Percentiles rank a stretch among this genome's conserved stretches.
Conservation (phyloP, 2,329 filamentous ascomycete species). For the Paraphaeosphaeria sporulosa region DNA sequence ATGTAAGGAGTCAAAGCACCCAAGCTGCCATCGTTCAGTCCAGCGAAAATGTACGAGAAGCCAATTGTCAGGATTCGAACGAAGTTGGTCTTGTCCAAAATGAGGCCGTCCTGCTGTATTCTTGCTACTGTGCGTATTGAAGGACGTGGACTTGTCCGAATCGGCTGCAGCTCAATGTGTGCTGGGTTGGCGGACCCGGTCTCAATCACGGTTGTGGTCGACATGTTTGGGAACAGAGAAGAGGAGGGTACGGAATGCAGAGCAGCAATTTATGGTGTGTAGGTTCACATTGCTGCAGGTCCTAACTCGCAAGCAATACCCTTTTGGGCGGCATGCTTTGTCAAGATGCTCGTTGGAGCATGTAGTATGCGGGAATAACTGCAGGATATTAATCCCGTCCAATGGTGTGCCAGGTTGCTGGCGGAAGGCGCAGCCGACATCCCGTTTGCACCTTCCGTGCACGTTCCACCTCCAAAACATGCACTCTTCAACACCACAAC, state of each 20-base stretch:
- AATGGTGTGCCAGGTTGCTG: not conserved
- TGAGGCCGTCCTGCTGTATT: slow-evolving; percentile 6
- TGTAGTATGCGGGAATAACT: too few relatives aligned
- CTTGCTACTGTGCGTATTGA: not conserved
- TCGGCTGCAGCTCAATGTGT: slow-evolving; percentile 15
- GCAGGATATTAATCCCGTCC: too few relatives aligned
- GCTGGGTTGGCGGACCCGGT: not conserved
- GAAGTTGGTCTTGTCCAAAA: slow-evolving; percentile 18
- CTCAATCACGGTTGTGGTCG: slow-evolving; percentile 7
- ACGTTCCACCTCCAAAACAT: not conserved
- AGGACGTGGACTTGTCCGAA: not conserved
- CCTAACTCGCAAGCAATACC: slow-evolving; percentile 15
- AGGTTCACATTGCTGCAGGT: not conserved
- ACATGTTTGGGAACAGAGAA: not conserved
- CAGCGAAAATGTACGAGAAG: slow-evolving; percentile 71
- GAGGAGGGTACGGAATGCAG: not conserved
- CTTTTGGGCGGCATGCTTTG: not conserved
- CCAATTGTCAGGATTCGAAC: slow-evolving; percentile 58
- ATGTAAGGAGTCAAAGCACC: slow-evolving; percentile 71
- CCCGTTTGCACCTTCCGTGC: slow-evolving; percentile 7
- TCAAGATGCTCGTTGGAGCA: not conserved
- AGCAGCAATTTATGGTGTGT: not conserved
- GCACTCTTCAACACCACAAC: slow-evolving; percentile 4
- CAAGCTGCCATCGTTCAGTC: slow-evolving; percentile 70
- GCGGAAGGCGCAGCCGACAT: slow-evolving; percentile 11